These are phyloP conservation scores for Entomortierella chlamydospora DNA, from an alignment of 192 early-diverging fungal species.

Conservation along the genomic window DNA sequence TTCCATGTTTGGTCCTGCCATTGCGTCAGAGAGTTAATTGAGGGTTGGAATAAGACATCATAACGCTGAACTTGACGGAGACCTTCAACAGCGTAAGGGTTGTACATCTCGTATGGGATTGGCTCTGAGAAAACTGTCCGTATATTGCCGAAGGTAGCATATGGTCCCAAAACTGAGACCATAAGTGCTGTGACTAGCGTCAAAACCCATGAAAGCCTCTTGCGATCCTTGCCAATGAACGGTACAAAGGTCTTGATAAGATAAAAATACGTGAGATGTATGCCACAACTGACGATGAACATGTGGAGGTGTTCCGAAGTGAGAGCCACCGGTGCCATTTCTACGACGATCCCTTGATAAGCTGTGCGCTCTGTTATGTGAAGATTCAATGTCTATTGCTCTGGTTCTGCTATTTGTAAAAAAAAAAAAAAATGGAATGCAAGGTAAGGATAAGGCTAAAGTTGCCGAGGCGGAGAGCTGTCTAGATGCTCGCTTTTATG, in stretches of 20 bases:
- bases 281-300: constrained; percentile 4
- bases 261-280: constrained; percentile 39
- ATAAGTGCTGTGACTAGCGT: constrained; percentile 18
- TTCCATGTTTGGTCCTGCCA: background rate
- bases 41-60: constrained; percentile 8
- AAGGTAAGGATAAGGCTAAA: too few species aligned
- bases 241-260: constrained; percentile 27
- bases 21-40: too few species aligned
- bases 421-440: too few species aligned
- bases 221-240: constrained; percentile 30
- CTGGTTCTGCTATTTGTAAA: too few species aligned
- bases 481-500: too few species aligned
- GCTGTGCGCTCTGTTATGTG: too few species aligned
- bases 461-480: too few species aligned
- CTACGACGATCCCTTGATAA: too few species aligned
- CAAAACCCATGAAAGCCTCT: constrained; percentile 31
- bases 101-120: background rate
- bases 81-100: background rate
- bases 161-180: constrained; percentile 11
- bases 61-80: background rate
- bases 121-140: constrained; percentile 6
- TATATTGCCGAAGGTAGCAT: background rate
- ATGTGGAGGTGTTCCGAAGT: constrained; percentile 1
- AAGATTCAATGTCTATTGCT: too few species aligned
- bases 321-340: background rate